phyloP scores from a whole-genome alignment of 2,329 filamentous ascomycete genomes.

The Trichophyton mentagrophytes region DNA sequence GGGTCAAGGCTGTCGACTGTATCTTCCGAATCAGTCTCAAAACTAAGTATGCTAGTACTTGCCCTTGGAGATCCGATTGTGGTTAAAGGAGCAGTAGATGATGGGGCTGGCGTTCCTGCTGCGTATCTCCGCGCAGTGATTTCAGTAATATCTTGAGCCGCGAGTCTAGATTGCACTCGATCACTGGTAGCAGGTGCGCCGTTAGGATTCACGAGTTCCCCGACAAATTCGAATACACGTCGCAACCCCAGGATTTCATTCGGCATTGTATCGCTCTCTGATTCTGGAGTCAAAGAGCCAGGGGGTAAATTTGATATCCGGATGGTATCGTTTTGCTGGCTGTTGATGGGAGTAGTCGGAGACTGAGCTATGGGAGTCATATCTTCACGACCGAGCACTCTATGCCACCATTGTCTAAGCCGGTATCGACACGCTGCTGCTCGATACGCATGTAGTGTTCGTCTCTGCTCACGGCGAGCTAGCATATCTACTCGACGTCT shows the following conservation, averaged over 20 bases:
- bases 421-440: slow-evolving; percentile 41
- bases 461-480: slow-evolving; percentile 42
- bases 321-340: not conserved
- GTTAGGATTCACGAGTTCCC: slow-evolving; percentile 34
- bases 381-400: slow-evolving; percentile 30
- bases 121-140: slow-evolving; percentile 7
- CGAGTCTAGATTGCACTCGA: not conserved
- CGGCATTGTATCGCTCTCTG: slow-evolving; percentile 36
- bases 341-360: slow-evolving; percentile 14
- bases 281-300: slow-evolving; percentile 22
- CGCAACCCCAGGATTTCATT: slow-evolving; percentile 40
- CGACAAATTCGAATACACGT: slow-evolving; percentile 41
- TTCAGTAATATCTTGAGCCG: slow-evolving; percentile 7
- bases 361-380: slow-evolving; percentile 9
- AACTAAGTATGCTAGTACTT: slow-evolving; percentile 18
- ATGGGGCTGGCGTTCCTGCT: slow-evolving; percentile 12
- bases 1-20: slow-evolving; percentile 20
- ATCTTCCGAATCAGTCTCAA: slow-evolving; percentile 18
- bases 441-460: slow-evolving; percentile 40
- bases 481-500: slow-evolving; percentile 41
- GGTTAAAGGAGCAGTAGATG: slow-evolving; percentile 16
- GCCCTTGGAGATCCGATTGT: slow-evolving; percentile 19
- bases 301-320: not conserved
- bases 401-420: slow-evolving; percentile 40
- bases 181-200: slow-evolving; percentile 17